These are phyloP conservation scores for Lactifluus hygrophoroides DNA, from an alignment of 768 basidiomycete genomes.

Conservation along the genomic window DNA sequence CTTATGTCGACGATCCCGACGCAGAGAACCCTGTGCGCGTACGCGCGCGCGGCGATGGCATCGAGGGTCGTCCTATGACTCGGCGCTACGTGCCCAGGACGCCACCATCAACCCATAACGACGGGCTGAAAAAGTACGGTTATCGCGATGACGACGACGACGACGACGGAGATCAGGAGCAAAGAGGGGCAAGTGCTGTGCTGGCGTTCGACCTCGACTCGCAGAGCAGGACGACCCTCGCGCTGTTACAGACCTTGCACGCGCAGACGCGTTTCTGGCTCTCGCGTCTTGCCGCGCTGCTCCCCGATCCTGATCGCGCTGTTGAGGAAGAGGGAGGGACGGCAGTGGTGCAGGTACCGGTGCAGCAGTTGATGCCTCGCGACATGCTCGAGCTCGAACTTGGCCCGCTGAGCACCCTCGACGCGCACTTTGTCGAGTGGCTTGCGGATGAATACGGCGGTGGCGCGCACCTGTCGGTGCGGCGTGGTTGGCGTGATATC, in stretches of 20 bases:
- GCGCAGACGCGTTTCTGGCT: slow-evolving; percentile 53
- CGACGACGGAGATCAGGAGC: slow-evolving; percentile 11
- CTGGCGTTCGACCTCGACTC: slow-evolving; percentile 29
- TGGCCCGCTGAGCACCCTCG: slow-evolving; percentile 60
- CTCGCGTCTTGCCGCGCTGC: slow-evolving; percentile 29
- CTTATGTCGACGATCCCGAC: neutral
- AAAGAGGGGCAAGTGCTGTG: slow-evolving; percentile 31
- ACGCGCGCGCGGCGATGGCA: slow-evolving; percentile 58
- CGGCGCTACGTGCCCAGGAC: slow-evolving; percentile 18
- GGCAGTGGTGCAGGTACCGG: neutral
- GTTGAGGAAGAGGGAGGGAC: slow-evolving; percentile 20
- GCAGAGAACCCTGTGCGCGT: slow-evolving; percentile 33
- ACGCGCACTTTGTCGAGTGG: slow-evolving; percentile 75
- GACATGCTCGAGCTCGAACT: slow-evolving; percentile 55
- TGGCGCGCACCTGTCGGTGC: slow-evolving; percentile 31
- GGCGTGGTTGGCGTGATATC: slow-evolving; percentile 41
- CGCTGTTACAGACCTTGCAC: slow-evolving; percentile 53
- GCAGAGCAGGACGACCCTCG: slow-evolving; percentile 38
- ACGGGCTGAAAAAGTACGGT: neutral
- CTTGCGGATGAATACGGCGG: slow-evolving; percentile 57
- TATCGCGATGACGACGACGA: neutral
- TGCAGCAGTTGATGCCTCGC: slow-evolving; percentile 10
- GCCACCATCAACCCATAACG: slow-evolving; percentile 13
- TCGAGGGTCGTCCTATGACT: slow-evolving; percentile 44
- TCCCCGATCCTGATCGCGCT: neutral